phyloP scores from a whole-genome alignment of 1,284 basidiomycete genomes.

The Agroathelia rolfsii region DNA sequence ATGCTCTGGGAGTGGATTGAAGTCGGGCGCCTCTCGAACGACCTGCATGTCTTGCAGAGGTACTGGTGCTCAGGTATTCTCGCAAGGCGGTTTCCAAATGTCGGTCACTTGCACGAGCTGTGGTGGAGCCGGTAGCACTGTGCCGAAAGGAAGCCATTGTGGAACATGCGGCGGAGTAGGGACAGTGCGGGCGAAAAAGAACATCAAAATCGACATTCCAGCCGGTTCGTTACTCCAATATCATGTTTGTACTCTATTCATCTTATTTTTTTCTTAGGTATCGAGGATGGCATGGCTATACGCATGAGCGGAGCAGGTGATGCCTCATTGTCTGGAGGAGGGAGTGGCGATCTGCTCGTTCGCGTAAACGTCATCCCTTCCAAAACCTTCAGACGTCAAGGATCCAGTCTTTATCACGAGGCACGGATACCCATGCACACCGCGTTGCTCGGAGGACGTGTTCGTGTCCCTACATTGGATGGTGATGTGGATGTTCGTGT shows the following conservation, averaged over 20 bases:
- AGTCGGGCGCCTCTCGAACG: constrained; percentile 75
- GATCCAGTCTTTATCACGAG: constrained; percentile 85
- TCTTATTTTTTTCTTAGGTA: constrained; percentile 39
- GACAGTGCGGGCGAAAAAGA: constrained; percentile 73
- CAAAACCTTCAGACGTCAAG: constrained; percentile 85
- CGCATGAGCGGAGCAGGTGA: constrained; percentile 82
- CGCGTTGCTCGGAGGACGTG: constrained; percentile 86
- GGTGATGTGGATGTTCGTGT: constrained; percentile 94
- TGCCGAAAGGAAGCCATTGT: constrained; percentile 78
- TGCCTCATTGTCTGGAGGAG: constrained; percentile 72
- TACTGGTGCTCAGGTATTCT: constrained; percentile 82
- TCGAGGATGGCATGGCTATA: constrained; percentile 95
- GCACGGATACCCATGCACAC: constrained; percentile 88
- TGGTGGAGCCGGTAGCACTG: constrained; percentile 72
- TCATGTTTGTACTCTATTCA: constrained; percentile 10
- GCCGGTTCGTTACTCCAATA: constrained; percentile 44
- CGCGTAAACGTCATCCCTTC: constrained; percentile 81
- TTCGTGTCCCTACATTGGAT: constrained; percentile 91
- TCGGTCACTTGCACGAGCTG: constrained; percentile 85
- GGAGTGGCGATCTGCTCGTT: constrained; percentile 83
- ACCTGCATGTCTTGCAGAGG: constrained; percentile 82
- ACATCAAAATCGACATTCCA: constrained; percentile 80
- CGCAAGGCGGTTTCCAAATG: constrained; percentile 96
- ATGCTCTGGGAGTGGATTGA: constrained; percentile 85
- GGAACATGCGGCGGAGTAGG: constrained; percentile 80